Conservation (phyloP, 495 filamentous ascomycete genomes). For the Aspergillus indologenus region DNA sequence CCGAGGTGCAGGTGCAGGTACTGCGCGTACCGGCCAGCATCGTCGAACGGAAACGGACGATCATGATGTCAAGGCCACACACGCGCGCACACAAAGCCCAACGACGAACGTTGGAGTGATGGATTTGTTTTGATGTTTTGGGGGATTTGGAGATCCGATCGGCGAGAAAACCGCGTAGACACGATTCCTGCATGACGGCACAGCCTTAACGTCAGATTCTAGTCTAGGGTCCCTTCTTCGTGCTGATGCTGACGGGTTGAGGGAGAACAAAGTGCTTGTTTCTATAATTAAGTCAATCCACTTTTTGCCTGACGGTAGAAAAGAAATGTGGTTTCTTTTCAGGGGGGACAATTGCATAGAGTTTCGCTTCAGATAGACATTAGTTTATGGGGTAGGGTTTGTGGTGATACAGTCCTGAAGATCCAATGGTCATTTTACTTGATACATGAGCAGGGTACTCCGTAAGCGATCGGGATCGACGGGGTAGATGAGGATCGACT, state of each 20-base stretch:
- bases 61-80: conserved; percentile 12
- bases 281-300: not conserved
- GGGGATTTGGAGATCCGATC: not conserved
- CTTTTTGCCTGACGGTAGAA: not conserved
- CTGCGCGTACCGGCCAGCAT: not conserved
- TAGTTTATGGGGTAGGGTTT: not conserved
- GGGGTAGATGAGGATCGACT: not conserved
- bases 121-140: not conserved
- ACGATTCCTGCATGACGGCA: not conserved
- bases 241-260: not conserved
- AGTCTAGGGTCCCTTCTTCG: not conserved
- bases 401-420: not conserved
- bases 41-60: not conserved
- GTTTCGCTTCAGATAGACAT: not conserved
- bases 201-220: not conserved
- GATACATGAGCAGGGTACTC: too few relatives aligned
- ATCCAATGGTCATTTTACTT: not conserved
- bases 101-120: not conserved
- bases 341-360: not conserved
- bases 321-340: not conserved
- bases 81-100: too few relatives aligned
- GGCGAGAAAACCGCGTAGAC: not conserved
- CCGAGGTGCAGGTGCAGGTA: too few relatives aligned
- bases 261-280: not conserved
- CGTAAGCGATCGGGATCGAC: not conserved